Percentiles rank a stretch among this genome's conserved stretches.
phyloP scores from a whole-genome alignment of 495 filamentous ascomycete genomes.

The Lophiostoma macrostomum region DNA sequence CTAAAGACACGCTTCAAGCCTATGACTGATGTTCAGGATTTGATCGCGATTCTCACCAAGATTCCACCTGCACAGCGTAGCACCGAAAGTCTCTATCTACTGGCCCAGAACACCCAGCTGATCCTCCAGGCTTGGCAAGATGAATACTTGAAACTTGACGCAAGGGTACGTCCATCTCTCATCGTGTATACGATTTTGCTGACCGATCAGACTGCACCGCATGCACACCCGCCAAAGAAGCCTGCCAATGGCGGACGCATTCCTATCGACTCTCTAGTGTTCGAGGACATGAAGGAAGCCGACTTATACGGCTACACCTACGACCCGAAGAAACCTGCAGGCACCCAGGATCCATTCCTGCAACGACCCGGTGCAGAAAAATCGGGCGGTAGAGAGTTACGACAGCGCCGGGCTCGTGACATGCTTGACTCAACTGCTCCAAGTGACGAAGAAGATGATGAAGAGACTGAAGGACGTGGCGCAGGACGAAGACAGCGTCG shows the following conservation, averaged over 20 bases:
- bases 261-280: slow-evolving; percentile 31
- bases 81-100: slow-evolving; percentile 52
- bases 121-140: slow-evolving; percentile 60
- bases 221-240: slow-evolving; percentile 42
- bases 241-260: slow-evolving; percentile 40
- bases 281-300: slow-evolving; percentile 44
- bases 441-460: slow-evolving; percentile 33
- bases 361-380: slow-evolving; percentile 36
- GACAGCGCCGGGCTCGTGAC: slow-evolving; percentile 36
- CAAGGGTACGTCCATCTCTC: slow-evolving; percentile 26
- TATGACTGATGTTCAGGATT: slow-evolving; percentile 31
- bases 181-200: background rate
- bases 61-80: slow-evolving; percentile 35
- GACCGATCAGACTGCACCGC: slow-evolving; percentile 36
- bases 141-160: slow-evolving; percentile 60
- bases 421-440: slow-evolving; percentile 30
- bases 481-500: slow-evolving; percentile 18
- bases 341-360: slow-evolving; percentile 39
- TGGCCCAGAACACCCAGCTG: slow-evolving; percentile 51
- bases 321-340: slow-evolving; percentile 38
- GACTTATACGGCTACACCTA: slow-evolving; percentile 44
- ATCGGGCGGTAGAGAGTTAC: slow-evolving; percentile 39
- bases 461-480: slow-evolving; percentile 24
- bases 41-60: slow-evolving; percentile 37
- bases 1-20: slow-evolving; percentile 33